These are phyloP conservation scores for Botrytis tulipae DNA, from an alignment of 2,329 filamentous ascomycete genomes.

Conservation along the genomic window DNA sequence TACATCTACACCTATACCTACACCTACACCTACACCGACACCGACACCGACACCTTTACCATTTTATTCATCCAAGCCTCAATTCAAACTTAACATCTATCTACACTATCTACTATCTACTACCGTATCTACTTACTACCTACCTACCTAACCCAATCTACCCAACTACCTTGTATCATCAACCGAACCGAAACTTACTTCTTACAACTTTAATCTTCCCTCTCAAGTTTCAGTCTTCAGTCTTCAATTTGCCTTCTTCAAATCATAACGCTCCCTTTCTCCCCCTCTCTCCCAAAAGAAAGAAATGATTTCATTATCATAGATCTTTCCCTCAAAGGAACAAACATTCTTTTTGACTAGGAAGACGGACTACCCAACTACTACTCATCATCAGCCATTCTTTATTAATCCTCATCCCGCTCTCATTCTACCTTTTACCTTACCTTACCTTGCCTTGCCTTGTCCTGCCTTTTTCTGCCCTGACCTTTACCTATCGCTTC, in stretches of 20 bases:
- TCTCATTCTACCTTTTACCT: background rate
- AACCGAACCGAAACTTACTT: background rate
- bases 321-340: background rate
- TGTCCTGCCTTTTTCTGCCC: background rate
- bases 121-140: background rate
- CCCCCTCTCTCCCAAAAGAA: background rate
- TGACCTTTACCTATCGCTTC: conserved; percentile 16
- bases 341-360: background rate
- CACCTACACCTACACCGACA: no score
- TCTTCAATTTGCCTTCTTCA: background rate
- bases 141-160: background rate
- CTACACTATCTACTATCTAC: background rate
- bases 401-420: background rate
- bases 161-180: background rate
- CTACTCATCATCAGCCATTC: background rate
- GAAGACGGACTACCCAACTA: background rate
- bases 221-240: background rate
- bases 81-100: background rate
- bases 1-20: background rate
- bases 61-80: background rate
- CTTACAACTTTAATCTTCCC: background rate
- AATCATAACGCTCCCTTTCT: background rate
- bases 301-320: background rate
- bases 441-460: no score
- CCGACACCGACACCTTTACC: background rate